phyloP scores from a whole-genome alignment of 2,329 filamentous ascomycete species.

The Aspergillus pseudoviridinutans region DNA sequence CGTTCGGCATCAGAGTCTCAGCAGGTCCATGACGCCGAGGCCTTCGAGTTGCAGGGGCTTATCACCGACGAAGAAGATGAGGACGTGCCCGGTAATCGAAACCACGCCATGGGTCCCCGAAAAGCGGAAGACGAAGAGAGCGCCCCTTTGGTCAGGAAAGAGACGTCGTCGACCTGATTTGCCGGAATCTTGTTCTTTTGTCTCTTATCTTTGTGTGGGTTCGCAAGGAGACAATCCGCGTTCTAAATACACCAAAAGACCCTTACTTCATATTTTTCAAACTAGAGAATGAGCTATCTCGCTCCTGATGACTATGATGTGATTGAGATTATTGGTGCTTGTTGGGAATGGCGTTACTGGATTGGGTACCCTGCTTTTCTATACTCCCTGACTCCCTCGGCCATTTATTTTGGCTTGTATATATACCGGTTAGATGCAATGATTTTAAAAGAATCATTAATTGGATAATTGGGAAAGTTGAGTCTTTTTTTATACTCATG shows the following conservation, averaged over 20 bases:
- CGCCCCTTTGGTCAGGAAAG: constrained; percentile 16
- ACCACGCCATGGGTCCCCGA: constrained; percentile 20
- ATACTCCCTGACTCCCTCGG: background rate
- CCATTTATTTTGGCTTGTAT: background rate
- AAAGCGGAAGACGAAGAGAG: constrained; percentile 31
- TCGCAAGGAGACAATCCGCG: background rate
- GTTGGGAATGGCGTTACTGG: background rate
- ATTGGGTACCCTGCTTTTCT: background rate
- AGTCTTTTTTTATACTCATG: background rate
- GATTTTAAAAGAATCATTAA: background rate
- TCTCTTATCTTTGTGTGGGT: background rate
- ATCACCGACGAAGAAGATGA: constrained; percentile 82
- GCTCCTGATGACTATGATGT: background rate
- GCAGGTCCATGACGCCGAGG: constrained; percentile 74
- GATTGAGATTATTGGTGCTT: background rate
- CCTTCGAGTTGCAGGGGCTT: constrained; percentile 88
- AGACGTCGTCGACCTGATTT: constrained; percentile 4
- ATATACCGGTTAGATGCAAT: background rate
- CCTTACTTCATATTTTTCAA: background rate
- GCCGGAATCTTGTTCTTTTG: background rate
- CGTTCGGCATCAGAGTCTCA: constrained; percentile 35
- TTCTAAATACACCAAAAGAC: background rate
- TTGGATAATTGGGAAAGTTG: background rate
- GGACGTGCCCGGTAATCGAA: constrained; percentile 16
- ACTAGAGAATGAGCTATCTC: background rate